A percentile compares a stretch with the other conserved stretches of the same genome.
phyloP scores from a whole-genome alignment of 2,329 filamentous ascomycete species.

The Diplodia mutila region DNA sequence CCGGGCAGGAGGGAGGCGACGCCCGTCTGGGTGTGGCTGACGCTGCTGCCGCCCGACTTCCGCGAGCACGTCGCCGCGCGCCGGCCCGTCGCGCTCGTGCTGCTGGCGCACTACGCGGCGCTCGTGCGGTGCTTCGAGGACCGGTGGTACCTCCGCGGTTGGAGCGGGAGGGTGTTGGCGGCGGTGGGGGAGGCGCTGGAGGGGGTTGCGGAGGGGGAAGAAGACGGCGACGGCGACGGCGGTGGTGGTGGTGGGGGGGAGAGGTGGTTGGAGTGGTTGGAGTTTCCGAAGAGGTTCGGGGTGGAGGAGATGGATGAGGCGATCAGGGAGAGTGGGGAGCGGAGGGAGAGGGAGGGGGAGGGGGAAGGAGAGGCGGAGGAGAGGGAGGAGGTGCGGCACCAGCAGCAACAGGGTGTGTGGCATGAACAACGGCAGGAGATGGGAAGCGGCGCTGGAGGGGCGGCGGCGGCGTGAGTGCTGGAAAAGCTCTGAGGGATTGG shows the following conservation, averaged over 20 bases:
- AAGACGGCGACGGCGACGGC: not conserved
- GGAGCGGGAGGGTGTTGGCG: not conserved
- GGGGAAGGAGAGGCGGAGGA: too few relatives aligned
- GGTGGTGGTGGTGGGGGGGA: not conserved
- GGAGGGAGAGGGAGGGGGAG: too few relatives aligned
- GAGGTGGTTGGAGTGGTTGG: slow-evolving; percentile 1
- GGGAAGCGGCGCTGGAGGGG: too few relatives aligned
- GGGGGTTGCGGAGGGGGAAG: not conserved
- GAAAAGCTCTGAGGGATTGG: too few relatives aligned
- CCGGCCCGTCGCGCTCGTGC: not conserved
- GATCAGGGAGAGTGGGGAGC: not conserved
- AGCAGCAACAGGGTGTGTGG: too few relatives aligned
- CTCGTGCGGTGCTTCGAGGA: not conserved
- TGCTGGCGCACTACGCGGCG: not conserved
- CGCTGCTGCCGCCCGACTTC: not conserved
- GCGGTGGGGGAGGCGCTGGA: not conserved
- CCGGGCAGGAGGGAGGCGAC: not conserved
- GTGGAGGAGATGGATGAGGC: not conserved
- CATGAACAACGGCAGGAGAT: too few relatives aligned
- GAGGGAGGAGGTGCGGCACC: too few relatives aligned
- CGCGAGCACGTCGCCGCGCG: not conserved
- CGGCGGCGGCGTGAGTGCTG: too few relatives aligned
- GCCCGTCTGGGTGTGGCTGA: not conserved
- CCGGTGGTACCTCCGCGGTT: not conserved
- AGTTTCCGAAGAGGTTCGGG: not conserved